phyloP scores from a whole-genome alignment of 2,329 filamentous ascomycete species.

The Aspergillus phoenicis region DNA sequence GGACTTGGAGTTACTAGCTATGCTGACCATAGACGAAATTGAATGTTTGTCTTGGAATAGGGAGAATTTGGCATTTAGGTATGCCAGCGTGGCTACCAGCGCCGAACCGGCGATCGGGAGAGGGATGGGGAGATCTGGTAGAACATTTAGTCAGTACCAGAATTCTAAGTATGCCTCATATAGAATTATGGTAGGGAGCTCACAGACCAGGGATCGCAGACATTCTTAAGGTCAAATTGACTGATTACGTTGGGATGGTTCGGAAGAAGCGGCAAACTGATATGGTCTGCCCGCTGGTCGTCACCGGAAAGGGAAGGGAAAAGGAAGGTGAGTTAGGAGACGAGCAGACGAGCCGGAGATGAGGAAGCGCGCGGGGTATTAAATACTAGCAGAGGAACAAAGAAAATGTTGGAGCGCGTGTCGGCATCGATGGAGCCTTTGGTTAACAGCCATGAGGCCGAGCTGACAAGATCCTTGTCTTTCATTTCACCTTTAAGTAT shows the following conservation, averaged over 20 bases:
- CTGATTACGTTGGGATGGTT: not conserved
- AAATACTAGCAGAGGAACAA: not conserved
- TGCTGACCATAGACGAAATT: constrained; percentile 57
- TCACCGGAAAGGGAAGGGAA: not conserved
- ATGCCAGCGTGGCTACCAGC: constrained; percentile 68
- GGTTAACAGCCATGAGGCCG: not conserved
- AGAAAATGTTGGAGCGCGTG: not conserved
- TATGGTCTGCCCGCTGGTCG: not conserved
- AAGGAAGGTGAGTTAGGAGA: not conserved
- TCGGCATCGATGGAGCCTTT: not conserved
- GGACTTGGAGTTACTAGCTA: constrained; percentile 47
- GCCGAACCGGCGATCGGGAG: constrained; percentile 58
- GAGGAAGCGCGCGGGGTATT: not conserved
- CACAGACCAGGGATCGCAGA: not conserved
- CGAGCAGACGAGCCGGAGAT: not conserved
- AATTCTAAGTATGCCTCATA: not conserved
- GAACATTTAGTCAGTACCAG: not conserved
- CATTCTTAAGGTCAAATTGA: not conserved
- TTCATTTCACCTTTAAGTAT: too few species aligned
- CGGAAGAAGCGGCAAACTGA: not conserved
- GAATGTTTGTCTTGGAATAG: constrained; percentile 68
- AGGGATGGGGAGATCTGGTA: constrained; percentile 48
- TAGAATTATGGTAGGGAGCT: not conserved
- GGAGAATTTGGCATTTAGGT: constrained; percentile 71
- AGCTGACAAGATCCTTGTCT: not conserved